Evolutionary conservation across 768 basidiomycete genomes (phyloP), one percentile per base, ranked within the genome.

Genomic region (Tremella mesenterica): DNA sequence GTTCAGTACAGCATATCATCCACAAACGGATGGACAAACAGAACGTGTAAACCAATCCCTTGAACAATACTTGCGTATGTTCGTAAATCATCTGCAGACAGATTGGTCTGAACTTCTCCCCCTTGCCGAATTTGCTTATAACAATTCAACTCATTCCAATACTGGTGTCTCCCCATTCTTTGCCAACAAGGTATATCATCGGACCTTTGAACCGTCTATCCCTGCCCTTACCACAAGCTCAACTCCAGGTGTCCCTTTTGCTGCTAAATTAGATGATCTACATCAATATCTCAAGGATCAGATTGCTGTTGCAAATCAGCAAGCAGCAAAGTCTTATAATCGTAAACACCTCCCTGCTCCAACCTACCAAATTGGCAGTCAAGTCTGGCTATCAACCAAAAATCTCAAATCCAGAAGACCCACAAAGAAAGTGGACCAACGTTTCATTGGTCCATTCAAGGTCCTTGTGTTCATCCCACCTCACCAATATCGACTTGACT

Each of bases 1-100:
- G n/a, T n/a, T n/a, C n/a, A n/a, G n/a, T 6, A 79, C 78, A 0
- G 77, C 77, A 0, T 79, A 74, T 44, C 78, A 78, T 49, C 79
- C 78, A 0, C 73, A n/a, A n/a, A 79, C 50, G 58, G n/a, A n/a
- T n/a, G n/a, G n/a, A n/a, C n/a, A n/a, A n/a, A n/a, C n/a, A 77
- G 46, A 80, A 50, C 52, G 68, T 1, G 57, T 73, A 7, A 78
- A 79, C 52, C 76, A 77, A 52, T 61, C 71, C 4, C 25, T 79
- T 0, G 76, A 79, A 52, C 69, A 71, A 12, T 77, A 75, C 54
- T 71, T 79, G 0, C 61, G 74, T 0, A 45, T 71, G 0, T 77
- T 70, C 57, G 70, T 73, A 44, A 63, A 73, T 44, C 54, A 67
- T 5, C 73, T 76, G 31, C 51, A 67, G 2, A 65, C 76, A 29